Evolutionary conservation across 345 rosid genomes (phyloP).

Genomic region (Hirschfeldia incana): DNA sequence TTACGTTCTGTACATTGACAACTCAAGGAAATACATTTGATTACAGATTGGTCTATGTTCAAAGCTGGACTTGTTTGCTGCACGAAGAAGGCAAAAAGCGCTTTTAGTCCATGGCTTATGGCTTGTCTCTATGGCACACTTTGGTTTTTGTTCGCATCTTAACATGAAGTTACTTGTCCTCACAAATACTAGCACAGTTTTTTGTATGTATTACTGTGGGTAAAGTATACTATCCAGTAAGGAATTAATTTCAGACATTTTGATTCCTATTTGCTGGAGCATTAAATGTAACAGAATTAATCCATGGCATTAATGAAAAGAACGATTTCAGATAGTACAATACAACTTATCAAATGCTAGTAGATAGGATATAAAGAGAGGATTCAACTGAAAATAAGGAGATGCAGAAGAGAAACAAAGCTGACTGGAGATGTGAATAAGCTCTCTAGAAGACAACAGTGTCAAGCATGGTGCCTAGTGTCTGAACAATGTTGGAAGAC

Average conservation of each 20-base stretch:
- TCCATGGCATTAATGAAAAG: no score
- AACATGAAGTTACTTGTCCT: not conserved
- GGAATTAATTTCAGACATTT: not conserved
- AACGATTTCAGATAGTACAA: no score
- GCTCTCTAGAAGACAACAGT: slow-evolving; percentile 75
- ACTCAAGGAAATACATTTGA: no score
- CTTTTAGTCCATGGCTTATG: not conserved
- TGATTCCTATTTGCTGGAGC: not conserved
- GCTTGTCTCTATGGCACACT: not conserved
- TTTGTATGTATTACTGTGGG: not conserved
- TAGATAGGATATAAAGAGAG: no score
- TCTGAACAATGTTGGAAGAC: slow-evolving; percentile 99
- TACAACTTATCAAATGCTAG: no score
- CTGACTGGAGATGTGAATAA: slow-evolving; percentile 1
- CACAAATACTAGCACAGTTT: not conserved
- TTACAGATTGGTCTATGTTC: not conserved
- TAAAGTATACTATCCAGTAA: not conserved
- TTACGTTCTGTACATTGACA: no score
- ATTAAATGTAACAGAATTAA: no score
- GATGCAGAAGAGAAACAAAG: slow-evolving; percentile 12
- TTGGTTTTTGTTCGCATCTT: not conserved
- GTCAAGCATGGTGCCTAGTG: slow-evolving; percentile 96
- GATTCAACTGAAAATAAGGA: not conserved
- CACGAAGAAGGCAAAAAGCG: not conserved
- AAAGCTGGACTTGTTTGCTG: not conserved